Evolutionary conservation across 768 basidiomycete species (phyloP).

Genomic region (Rhizopogon vesiculosus): DNA sequence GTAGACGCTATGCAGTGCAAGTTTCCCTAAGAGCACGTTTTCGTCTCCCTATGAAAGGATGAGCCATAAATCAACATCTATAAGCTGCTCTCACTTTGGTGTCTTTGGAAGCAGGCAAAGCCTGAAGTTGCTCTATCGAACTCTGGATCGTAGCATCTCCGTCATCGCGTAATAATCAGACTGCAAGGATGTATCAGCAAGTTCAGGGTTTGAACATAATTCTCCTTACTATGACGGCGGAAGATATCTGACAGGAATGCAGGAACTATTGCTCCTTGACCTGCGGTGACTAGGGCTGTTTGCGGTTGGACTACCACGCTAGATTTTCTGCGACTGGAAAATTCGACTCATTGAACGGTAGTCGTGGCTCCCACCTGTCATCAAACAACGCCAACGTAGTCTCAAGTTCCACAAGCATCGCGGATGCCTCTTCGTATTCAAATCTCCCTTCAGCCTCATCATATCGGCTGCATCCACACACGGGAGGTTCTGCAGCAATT

Average conservation of each 20-base stretch:
- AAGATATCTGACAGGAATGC: conserved; percentile 59
- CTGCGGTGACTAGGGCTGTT: conserved; percentile 15
- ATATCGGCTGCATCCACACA: conserved; percentile 58
- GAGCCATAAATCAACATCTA: background rate
- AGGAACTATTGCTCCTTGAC: conserved; percentile 53
- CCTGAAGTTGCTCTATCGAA: conserved; percentile 53
- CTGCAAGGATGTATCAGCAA: conserved; percentile 28
- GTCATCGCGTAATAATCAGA: conserved; percentile 64
- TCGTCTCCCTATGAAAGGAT: conserved; percentile 62
- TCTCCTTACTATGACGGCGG: conserved; percentile 59
- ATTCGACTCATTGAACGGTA: background rate
- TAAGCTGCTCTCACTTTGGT: conserved; percentile 43
- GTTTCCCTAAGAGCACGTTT: conserved; percentile 65
- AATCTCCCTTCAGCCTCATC: conserved; percentile 51
- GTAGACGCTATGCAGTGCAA: conserved; percentile 77
- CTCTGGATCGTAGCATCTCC: conserved; percentile 44
- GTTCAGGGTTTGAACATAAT: background rate
- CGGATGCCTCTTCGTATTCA: conserved; percentile 54
- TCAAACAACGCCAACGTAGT: conserved; percentile 50
- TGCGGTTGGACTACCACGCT: conserved; percentile 28
- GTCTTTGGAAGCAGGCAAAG: conserved; percentile 50
- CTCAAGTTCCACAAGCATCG: conserved; percentile 61
- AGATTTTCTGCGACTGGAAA: conserved; percentile 40
- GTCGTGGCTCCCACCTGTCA: conserved; percentile 34
- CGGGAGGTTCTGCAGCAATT: conserved; percentile 39